A percentile compares a stretch with the other conserved stretches of the same genome.
phyloP scores from a whole-genome alignment of 108 stramenopile species.

The Thalassiosira profunda region DNA sequence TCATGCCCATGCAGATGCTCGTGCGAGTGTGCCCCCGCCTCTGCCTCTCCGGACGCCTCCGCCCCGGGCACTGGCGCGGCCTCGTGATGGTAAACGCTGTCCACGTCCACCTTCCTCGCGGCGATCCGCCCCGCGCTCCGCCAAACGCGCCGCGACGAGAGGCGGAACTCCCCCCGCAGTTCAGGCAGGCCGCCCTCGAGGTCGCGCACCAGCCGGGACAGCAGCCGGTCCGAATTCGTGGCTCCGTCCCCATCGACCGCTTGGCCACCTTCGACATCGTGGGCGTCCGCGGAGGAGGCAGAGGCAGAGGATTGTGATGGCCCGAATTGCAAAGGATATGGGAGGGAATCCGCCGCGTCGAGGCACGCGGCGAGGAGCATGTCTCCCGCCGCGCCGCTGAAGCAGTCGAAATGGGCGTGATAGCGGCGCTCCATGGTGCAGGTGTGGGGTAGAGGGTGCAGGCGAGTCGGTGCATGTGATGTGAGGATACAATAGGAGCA shows the following conservation, averaged over 20 bases:
- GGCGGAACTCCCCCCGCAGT: slow-evolving; percentile 65
- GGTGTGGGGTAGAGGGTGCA: too few relatives aligned
- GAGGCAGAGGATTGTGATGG: too few relatives aligned
- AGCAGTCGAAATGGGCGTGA: slow-evolving; percentile 87
- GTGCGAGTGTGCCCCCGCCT: too few relatives aligned
- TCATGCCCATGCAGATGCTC: too few relatives aligned
- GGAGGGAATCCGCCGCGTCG: slow-evolving; percentile 62
- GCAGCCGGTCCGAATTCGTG: slow-evolving; percentile 36
- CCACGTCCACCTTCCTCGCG: slow-evolving; percentile 63
- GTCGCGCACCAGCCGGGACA: slow-evolving; percentile 41
- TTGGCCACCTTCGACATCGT: too few relatives aligned
- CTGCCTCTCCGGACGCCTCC: too few relatives aligned
- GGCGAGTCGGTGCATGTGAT: too few relatives aligned
- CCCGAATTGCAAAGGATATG: slow-evolving; percentile 1
- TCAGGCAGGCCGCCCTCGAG: slow-evolving; percentile 69
- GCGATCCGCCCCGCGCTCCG: slow-evolving; percentile 72
- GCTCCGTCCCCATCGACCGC: too few relatives aligned
- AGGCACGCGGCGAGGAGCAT: slow-evolving; percentile 85
- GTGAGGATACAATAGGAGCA: too few relatives aligned
- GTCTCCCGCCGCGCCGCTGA: slow-evolving; percentile 88
- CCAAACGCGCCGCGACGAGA: slow-evolving; percentile 57
- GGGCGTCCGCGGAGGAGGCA: slow-evolving; percentile 2
- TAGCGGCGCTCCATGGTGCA: too few relatives aligned
- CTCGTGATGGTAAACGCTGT: slow-evolving; percentile 61
- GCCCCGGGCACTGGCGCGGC: slow-evolving; percentile 83